Evolutionary conservation across 2,329 filamentous ascomycete species (phyloP).

Genomic region (Gaeumannomyces tritici): DNA sequence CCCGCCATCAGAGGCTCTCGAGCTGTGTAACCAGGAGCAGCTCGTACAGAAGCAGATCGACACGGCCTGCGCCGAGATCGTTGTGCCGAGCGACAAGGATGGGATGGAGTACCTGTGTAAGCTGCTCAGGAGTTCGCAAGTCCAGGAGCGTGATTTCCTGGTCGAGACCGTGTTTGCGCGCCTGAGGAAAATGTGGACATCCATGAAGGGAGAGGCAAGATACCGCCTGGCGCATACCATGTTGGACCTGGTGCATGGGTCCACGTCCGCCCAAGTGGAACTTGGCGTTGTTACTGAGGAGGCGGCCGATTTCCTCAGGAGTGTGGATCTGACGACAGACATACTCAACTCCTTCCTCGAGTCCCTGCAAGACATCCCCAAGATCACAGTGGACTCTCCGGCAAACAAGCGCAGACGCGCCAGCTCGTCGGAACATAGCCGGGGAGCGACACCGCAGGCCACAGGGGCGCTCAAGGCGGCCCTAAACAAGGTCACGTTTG

Average conservation of each 20-base stretch:
- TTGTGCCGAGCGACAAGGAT: slow-evolving; percentile 41
- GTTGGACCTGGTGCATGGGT: slow-evolving; percentile 48
- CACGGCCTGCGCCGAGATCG: slow-evolving; percentile 35
- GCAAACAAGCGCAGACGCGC: slow-evolving; percentile 72
- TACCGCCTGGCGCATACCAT: slow-evolving; percentile 51
- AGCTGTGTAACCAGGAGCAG: slow-evolving; percentile 32
- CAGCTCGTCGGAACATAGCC: slow-evolving; percentile 60
- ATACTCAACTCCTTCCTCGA: slow-evolving; percentile 65
- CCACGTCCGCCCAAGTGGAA: slow-evolving; percentile 21
- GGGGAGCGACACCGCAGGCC: slow-evolving; percentile 49
- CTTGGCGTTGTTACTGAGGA: slow-evolving; percentile 39
- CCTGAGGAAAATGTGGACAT: slow-evolving; percentile 62
- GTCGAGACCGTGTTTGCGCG: slow-evolving; percentile 57
- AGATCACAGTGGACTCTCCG: slow-evolving; percentile 62
- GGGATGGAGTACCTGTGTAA: slow-evolving; percentile 44
- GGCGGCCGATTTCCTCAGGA: slow-evolving; percentile 63
- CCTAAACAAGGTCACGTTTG: slow-evolving; percentile 71
- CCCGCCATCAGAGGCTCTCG: slow-evolving; percentile 36
- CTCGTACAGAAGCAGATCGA: slow-evolving; percentile 22
- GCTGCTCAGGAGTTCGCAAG: slow-evolving; percentile 30
- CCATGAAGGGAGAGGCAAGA: slow-evolving; percentile 55
- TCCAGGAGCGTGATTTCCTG: slow-evolving; percentile 42
- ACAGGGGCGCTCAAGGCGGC: slow-evolving; percentile 56
- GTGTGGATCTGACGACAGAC: slow-evolving; percentile 62
- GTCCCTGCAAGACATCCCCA: slow-evolving; percentile 62